Evolutionary conservation across 2,329 filamentous ascomycete species (phyloP).

Genomic region (Aspergillus chevalieri): DNA sequence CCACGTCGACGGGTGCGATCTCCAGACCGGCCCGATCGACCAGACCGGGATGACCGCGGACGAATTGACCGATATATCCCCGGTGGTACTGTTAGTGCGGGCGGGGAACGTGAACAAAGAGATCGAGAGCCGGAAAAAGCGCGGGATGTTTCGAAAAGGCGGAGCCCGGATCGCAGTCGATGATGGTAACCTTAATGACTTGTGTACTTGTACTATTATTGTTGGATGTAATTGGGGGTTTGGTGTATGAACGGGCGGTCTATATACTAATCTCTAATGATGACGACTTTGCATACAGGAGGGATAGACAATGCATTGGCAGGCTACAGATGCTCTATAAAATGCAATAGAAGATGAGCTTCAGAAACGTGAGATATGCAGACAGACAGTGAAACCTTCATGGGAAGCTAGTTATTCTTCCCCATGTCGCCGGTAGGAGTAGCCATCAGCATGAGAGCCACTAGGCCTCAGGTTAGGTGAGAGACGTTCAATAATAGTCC

Average conservation of each 20-base stretch:
- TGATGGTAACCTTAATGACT: neutral
- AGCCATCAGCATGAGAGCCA: slow-evolving; percentile 39
- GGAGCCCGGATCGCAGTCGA: slow-evolving; percentile 21
- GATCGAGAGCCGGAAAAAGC: slow-evolving; percentile 16
- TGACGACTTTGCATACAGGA: neutral
- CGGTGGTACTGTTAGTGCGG: slow-evolving; percentile 19
- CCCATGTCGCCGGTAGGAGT: slow-evolving; percentile 79
- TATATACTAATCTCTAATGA: neutral
- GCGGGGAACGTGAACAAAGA: slow-evolving; percentile 20
- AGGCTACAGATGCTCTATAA: too few relatives aligned
- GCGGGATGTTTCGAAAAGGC: slow-evolving; percentile 14
- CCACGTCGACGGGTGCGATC: slow-evolving; percentile 35
- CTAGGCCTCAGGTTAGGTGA: slow-evolving; percentile 67
- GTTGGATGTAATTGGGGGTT: slow-evolving; percentile 5
- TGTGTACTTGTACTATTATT: neutral
- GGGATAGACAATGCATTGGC: neutral
- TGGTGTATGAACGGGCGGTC: slow-evolving; percentile 4
- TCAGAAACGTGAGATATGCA: neutral
- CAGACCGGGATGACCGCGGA: neutral
- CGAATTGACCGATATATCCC: slow-evolving; percentile 44
- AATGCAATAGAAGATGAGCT: too few relatives aligned
- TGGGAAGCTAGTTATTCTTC: slow-evolving; percentile 51
- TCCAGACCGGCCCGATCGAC: slow-evolving; percentile 21
- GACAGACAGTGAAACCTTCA: too few relatives aligned
- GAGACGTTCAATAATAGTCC: slow-evolving; percentile 67